phyloP scores from a whole-genome alignment of 176 grass and related monocot species.

The Phoenix dactylifera region DNA sequence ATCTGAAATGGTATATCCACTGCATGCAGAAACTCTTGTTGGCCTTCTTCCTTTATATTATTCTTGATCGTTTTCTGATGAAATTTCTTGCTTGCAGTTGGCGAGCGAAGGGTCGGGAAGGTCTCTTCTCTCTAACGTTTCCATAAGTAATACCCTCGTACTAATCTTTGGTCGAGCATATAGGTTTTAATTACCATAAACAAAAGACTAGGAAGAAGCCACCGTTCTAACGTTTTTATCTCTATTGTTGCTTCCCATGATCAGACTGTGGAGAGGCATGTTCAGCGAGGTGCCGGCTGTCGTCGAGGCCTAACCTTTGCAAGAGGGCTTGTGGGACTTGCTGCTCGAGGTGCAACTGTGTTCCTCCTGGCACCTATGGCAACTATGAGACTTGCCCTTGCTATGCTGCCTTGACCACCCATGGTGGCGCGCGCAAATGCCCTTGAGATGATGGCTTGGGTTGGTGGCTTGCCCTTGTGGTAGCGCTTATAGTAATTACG shows the following conservation, averaged over 20 bases:
- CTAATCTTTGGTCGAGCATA: too few relatives aligned
- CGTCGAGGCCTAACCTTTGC: conserved; percentile 37
- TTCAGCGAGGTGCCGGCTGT: conserved; percentile 16
- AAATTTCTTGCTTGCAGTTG: too few relatives aligned
- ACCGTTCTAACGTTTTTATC: too few relatives aligned
- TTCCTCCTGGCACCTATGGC: conserved; percentile 29
- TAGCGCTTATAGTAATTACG: too few relatives aligned
- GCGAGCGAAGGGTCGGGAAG: too few relatives aligned
- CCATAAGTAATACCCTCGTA: too few relatives aligned
- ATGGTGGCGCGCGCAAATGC: conserved; percentile 26
- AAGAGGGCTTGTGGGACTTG: conserved; percentile 35
- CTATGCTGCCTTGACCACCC: conserved; percentile 29
- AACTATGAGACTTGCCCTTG: conserved; percentile 34
- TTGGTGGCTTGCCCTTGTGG: too few relatives aligned
- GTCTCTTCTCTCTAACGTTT: too few relatives aligned
- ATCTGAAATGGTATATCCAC: conserved; percentile 7
- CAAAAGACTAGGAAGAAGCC: not conserved
- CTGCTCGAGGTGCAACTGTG: conserved; percentile 39
- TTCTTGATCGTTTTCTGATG: too few relatives aligned
- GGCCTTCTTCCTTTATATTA: not conserved
- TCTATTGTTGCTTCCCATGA: not conserved
- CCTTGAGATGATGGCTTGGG: conserved; percentile 8
- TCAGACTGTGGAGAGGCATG: conserved; percentile 30
- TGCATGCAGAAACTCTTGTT: not conserved
- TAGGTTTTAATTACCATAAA: too few relatives aligned